Conservation (phyloP, 805 yeast genomes). For the Wickerhamiella siamensis region DNA sequence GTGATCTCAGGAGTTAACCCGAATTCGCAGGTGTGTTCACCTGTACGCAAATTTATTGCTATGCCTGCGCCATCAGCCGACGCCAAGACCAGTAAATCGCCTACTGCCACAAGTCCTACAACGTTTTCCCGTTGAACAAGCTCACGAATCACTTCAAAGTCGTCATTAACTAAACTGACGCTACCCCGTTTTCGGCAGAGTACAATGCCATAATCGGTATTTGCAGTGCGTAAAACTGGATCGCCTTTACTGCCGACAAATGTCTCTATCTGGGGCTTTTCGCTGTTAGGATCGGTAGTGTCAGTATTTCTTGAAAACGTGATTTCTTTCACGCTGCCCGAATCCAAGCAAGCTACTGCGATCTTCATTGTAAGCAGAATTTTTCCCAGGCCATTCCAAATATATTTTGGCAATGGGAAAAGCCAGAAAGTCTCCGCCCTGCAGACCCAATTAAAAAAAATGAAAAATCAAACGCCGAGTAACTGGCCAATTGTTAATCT, state of each 20-base stretch:
- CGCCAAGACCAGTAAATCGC: constrained; percentile 17
- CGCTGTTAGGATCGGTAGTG: constrained; percentile 55
- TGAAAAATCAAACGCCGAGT: background rate
- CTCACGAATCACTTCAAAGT: constrained; percentile 12
- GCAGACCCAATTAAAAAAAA: background rate
- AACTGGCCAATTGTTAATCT: background rate
- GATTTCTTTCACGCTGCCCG: constrained; percentile 42
- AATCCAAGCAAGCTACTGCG: constrained; percentile 37
- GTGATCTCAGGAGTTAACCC: constrained; percentile 6
- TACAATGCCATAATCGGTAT: constrained; percentile 8
- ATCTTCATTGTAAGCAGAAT: constrained; percentile 30
- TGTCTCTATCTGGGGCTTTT: constrained; percentile 44
- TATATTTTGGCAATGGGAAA: no score
- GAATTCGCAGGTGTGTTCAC: background rate
- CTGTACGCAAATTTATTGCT: constrained; percentile 20
- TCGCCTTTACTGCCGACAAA: constrained; percentile 26
- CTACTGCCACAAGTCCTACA: constrained; percentile 11
- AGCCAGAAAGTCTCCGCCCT: background rate
- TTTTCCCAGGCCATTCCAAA: no score
- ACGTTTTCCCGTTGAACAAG: constrained; percentile 4
- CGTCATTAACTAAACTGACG: constrained; percentile 13
- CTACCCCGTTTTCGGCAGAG: constrained; percentile 20
- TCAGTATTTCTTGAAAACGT: constrained; percentile 57
- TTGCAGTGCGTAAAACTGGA: constrained; percentile 10
- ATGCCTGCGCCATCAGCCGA: constrained; percentile 23